Base-by-base conservation (phyloP, 495 filamentous ascomycete genomes). In the Venustampulla echinocandica region DNA sequence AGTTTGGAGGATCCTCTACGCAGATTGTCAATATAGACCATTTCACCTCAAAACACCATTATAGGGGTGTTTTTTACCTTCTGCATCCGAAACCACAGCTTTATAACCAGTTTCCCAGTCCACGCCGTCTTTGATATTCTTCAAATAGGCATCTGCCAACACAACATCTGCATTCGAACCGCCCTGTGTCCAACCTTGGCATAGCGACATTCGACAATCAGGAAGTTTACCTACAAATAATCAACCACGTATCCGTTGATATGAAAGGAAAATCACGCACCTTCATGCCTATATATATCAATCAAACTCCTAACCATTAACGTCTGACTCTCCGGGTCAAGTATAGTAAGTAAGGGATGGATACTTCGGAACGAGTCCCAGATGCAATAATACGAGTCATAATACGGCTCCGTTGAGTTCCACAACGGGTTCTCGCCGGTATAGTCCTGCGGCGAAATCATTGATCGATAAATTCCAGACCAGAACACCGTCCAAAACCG, bases 111-210 rank as follows among this genome's bases (percentile, higher is more conserved):
- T 75, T 9, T 68, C 63, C 82, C 83, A 89, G 52, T 89, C 76
- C 7, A 89, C 70, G 11, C 69, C 73, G 15, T 61, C 69, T 0
- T 63, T 62, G 3, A 87, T 67, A n/a, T 77, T 79, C 49, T 90
- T 90, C 27, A 88, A 32, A 51, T 77, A 87, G 0, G 76, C 74
- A 53, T 89, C 53, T 18, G 43, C 44, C 7, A 89, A 58, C 1
- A 89, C 61, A 17, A 83, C 73, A 55, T 89, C 84, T n/a, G 84
- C 84, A 50, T 89, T 88, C 0, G 83, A 87, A 0, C 84, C 84
- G 21, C 84, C 82, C 59, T 89, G 83, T 0, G 84, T 87, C 46
- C 70, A 82, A 1, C 84, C 83, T 61, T 84, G 84, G 47, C 76
- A 83, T 2, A 84, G 61, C 10, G 64, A 72, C 73, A 77, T 75